Evolutionary conservation across 2,329 filamentous ascomycete genomes (phyloP), one percentile per base, ranked within the genome.

Genomic region (Myriosclerotinia curreyana): DNA sequence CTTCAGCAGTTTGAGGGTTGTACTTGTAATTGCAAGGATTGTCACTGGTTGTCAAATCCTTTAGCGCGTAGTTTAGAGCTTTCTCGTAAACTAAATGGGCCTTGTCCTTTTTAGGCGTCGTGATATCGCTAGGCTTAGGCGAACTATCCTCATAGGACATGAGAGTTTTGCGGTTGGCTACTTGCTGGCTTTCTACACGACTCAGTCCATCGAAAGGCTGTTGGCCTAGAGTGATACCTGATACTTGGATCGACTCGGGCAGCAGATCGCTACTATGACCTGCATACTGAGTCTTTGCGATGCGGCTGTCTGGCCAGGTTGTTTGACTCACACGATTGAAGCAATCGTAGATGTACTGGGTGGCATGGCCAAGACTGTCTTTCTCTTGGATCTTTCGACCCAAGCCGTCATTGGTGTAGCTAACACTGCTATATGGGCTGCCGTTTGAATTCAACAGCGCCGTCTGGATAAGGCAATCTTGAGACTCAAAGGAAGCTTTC

Each of bases 121-220:
- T 51, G 49, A 51, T 51, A 2, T 51, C 48, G 14, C 25, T 50
- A 17, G 48, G 48, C 14, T 31, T 50, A 8, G 48, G 48, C 48
- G 48, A 50, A 25, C 25, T 50, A 15, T 17, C 28, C 17, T 50
- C 48, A 31, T 50, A 50, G 15, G 48, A 50, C 7, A 50, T 2
- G 15, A 50, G 6, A 50, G 48, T 50, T 28, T 50, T 8, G 15
- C 48, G 48, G 48, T 50, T 50, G 48, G 48, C 48, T 28, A 50
- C 15, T 50, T 50, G 48, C 48, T 5, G 48, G 25, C 48, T 50
- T 7, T 17, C 17, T 50, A 25, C 48, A 31, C 48, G 48, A 50
- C 48, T 50, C 25, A 50, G 25, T 50, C 48, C 48, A 25, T 50
- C 48, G 15, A 50, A 50, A 50, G 48, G 48, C 48, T 50, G 48